A percentile compares a stretch with the other conserved stretches of the same genome.
Evolutionary conservation across 1,139 yeast species (phyloP).

Genomic region (Blastobotrys persicus): DNA sequence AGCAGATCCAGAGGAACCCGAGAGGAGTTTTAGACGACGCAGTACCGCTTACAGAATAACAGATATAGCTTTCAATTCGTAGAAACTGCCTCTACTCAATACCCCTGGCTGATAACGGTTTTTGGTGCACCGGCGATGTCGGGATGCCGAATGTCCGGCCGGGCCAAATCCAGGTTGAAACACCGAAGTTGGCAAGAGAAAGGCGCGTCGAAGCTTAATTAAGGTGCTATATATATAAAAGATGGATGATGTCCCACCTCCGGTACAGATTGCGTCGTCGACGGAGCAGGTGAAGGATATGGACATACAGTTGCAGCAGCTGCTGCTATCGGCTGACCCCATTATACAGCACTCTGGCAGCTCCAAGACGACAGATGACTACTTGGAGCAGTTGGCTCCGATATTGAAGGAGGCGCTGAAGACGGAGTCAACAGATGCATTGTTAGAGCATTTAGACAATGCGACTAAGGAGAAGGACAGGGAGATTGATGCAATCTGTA

Average conservation of each 20-base stretch:
- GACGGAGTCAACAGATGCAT: slow-evolving; percentile 53
- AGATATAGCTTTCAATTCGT: no score
- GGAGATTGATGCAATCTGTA: slow-evolving; percentile 61
- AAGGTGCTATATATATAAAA: background rate
- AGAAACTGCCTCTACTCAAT: no score
- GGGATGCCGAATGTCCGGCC: background rate
- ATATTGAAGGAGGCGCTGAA: slow-evolving; percentile 67
- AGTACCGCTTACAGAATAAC: no score
- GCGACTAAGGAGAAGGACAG: slow-evolving; percentile 60
- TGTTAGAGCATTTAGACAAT: slow-evolving; percentile 55
- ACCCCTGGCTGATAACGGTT: no score
- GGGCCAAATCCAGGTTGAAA: background rate
- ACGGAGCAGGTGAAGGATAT: slow-evolving; percentile 24
- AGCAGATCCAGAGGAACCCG: no score
- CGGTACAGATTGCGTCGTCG: background rate
- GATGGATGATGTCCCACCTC: background rate
- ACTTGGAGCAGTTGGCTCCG: slow-evolving; percentile 77
- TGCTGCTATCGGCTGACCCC: slow-evolving; percentile 32
- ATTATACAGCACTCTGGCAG: slow-evolving; percentile 19
- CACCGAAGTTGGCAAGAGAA: background rate
- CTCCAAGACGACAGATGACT: slow-evolving; percentile 55
- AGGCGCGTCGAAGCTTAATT: background rate
- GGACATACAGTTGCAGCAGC: slow-evolving; percentile 33
- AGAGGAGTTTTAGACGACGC: no score
- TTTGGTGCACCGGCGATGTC: no score